Base-by-base conservation (phyloP, 225 moss, liverwort and hornwort species). In the Bryum argenteum region DNA sequence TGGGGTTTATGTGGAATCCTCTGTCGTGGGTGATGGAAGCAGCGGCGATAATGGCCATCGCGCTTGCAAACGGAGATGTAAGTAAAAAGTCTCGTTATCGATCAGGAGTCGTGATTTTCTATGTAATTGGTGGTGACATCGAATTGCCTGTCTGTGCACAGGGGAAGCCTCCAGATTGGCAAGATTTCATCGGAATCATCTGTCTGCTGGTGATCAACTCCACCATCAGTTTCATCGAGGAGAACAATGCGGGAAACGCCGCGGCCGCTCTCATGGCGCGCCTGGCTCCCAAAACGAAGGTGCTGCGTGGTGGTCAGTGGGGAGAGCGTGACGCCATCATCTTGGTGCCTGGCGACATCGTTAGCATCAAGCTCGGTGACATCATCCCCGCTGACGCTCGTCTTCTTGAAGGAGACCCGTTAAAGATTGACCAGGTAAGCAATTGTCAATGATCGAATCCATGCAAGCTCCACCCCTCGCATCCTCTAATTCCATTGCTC, bases 1-100 rank as follows among this genome's bases (percentile, higher is more conserved):
- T 86, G 74, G 83, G 86, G 45, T 86, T 86, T 38, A 83, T 83
- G 86, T 86, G 86, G 86, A 86, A 86, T 39, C 86, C 86, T 17
- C 47, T 86, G 63, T 86, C 83, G n/a, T 86, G 85, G 85, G 85
- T 86, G 17, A 86, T 86, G 85, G 85, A 86, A 44, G 77, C 77
- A 40, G 86, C 86, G 16, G 86, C 86, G 23, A 63, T 86, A 63
- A 83, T 86, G 86, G 83, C 83, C 48, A 83, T 86, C 13, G 77
- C 71, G 3, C 72, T 82, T 47, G 77, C 86, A 3, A 82, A 81
- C 40, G 81, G 85, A 76, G 63, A 54, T 56, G 82, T 85, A 73
- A 48, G 17, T 6, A 48, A 5, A 1, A 4, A 8, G 16, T 7
- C 16, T 48, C 5, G 45, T 47, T 13, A 33, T 5, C 7, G 33